Evolutionary conservation across 768 basidiomycete genomes (phyloP).

Genomic region (Clavaria fumosa): DNA sequence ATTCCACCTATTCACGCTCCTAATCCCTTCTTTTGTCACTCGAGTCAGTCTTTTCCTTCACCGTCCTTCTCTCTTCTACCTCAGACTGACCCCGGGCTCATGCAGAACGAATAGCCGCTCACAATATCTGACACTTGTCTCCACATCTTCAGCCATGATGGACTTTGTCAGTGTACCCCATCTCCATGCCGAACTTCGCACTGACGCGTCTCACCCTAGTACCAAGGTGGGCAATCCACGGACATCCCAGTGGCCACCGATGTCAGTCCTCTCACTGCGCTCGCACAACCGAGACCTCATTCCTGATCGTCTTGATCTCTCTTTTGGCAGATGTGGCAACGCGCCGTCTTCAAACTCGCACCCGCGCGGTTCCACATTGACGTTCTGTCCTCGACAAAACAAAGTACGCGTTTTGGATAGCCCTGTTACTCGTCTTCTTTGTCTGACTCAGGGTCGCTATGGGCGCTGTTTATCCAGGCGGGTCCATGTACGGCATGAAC

Average conservation of each 20-base stretch:
- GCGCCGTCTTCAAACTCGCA: constrained; percentile 42
- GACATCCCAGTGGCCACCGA: constrained; percentile 16
- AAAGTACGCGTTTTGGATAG: constrained; percentile 23
- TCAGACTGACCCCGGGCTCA: too few species aligned
- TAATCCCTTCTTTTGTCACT: too few species aligned
- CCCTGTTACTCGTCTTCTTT: constrained; percentile 4
- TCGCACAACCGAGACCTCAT: too few species aligned
- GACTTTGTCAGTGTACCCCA: background rate
- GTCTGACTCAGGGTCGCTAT: constrained; percentile 50
- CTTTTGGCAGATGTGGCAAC: constrained; percentile 34
- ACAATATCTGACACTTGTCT: too few species aligned
- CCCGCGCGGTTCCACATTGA: constrained; percentile 47
- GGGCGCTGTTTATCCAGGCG: constrained; percentile 30
- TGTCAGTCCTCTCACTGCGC: constrained; percentile 9
- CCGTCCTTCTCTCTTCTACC: too few species aligned
- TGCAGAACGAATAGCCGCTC: too few species aligned
- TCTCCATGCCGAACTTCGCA: background rate
- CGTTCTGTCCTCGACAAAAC: constrained; percentile 41
- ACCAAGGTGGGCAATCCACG: constrained; percentile 13
- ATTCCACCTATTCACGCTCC: too few species aligned
- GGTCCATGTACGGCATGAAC: constrained; percentile 24
- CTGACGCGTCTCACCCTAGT: background rate
- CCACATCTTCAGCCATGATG: too few species aligned
- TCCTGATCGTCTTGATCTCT: background rate
- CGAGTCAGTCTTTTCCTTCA: too few species aligned